These are phyloP conservation scores for Metschnikowia shivogae DNA, from an alignment of 805 yeast genomes.

Conservation along the genomic window DNA sequence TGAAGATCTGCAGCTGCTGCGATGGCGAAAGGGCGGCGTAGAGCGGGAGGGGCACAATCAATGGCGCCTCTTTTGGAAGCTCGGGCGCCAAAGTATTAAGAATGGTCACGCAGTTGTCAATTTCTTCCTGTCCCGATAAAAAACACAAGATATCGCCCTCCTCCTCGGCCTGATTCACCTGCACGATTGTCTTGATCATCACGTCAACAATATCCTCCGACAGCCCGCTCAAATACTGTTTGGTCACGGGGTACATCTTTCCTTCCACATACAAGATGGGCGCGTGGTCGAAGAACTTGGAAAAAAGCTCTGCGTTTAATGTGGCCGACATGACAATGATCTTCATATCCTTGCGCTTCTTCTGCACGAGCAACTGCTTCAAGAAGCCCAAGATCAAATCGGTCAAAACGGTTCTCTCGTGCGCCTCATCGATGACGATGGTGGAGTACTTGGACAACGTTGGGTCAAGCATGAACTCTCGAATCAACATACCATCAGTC, in stretches of 20 bases:
- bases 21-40: conserved; percentile 91
- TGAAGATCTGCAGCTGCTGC: conserved; percentile 78
- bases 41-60: conserved; percentile 72
- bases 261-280: conserved; percentile 90
- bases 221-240: conserved; percentile 58
- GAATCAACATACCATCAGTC: conserved; percentile 95
- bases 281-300: conserved; percentile 70
- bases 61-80: conserved; percentile 71
- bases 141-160: conserved; percentile 91
- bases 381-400: conserved; percentile 87
- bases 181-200: conserved; percentile 67
- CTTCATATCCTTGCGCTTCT: conserved; percentile 55
- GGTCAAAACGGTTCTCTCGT: conserved; percentile 89
- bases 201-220: conserved; percentile 84
- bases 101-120: conserved; percentile 73
- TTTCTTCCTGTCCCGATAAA: conserved; percentile 95
- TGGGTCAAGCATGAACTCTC: conserved; percentile 82
- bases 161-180: conserved; percentile 73
- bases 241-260: conserved; percentile 77
- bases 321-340: conserved; percentile 96
- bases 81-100: conserved; percentile 58
- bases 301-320: conserved; percentile 82
- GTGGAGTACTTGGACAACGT: conserved; percentile 62
- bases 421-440: conserved; percentile 92
- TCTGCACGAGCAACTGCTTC: conserved; percentile 52